Evolutionary conservation across 2,329 filamentous ascomycete genomes (phyloP), one percentile per base, ranked within the genome.

Genomic region (Dactylellina haptotyla): DNA sequence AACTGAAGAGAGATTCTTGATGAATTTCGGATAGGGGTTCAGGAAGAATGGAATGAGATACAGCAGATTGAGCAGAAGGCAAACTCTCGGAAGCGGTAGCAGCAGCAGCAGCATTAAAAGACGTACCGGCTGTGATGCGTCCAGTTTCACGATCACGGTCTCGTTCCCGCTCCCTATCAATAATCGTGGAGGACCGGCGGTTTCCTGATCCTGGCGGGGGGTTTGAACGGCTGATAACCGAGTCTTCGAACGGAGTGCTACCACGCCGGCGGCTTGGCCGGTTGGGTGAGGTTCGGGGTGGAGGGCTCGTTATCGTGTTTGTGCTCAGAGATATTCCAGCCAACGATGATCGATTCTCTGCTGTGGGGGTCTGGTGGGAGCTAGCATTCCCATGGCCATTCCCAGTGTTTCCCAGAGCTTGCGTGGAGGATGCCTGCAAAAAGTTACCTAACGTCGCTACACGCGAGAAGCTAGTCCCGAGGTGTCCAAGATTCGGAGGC

Each of bases 121-220:
- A 73, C 69, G 54, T 73, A 73, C 69, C 69, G 48, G 69, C 69
- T 66, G 69, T 73, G 69, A 65, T 66, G 57, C 69, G 69, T 48
- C 69, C 61, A 54, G 69, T 57, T 46, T 73, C 69, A 41, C 69
- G 69, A 62, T 73, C 61, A 57, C 69, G 61, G 28, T 73, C 61
- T 18, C 61, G 61, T 26, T 73, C 67, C 23, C 69, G 61, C 25
- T 73, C 69, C 34, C 61, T 62, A 51, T 73, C 69, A 59, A 61
- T 34, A 45, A 56, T 34, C 23, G 46, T 51, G 4, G 54, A 64
- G 20, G 61, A 37, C n/a, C n/a, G n/a, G n/a, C 69, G 61, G 23
- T 32, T 45, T 12, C 30, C 26, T 18, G 41, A 28, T 32, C 46
- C 59, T 16, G 34, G 10, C 39, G 39, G 53, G 16, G 59, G 34